Percentiles rank a stretch among this genome's conserved stretches.
phyloP scores from a whole-genome alignment of 768 basidiomycete genomes.

The Filobasidium floriforme region DNA sequence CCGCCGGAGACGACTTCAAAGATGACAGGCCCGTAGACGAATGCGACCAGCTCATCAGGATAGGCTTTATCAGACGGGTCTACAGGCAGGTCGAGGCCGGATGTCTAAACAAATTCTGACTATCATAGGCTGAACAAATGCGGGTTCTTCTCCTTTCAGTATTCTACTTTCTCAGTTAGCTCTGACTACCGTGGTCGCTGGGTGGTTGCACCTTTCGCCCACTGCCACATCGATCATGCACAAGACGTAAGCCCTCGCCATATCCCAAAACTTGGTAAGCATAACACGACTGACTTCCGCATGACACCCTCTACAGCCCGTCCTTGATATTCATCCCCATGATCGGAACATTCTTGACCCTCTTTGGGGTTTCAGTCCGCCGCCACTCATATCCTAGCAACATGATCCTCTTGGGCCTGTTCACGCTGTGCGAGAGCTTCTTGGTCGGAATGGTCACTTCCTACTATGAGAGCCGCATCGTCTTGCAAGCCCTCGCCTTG shows the following conservation, averaged over 20 bases:
- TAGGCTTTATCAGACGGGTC: conserved; percentile 72
- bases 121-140: no score
- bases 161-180: conserved; percentile 59
- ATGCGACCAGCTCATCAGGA: conserved; percentile 59
- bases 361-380: conserved; percentile 81
- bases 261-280: not conserved
- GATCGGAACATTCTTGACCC: conserved; percentile 64
- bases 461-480: conserved; percentile 41
- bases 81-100: no score
- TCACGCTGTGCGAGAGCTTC: conserved; percentile 85
- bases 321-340: conserved; percentile 52
- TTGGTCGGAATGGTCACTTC: conserved; percentile 75
- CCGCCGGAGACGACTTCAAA: conserved; percentile 80
- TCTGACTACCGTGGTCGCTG: conserved; percentile 71
- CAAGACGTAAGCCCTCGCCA: conserved; percentile 39
- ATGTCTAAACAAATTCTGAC: no score
- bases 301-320: conserved; percentile 42
- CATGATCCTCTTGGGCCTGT: conserved; percentile 70
- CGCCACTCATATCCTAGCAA: conserved; percentile 85
- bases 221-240: conserved; percentile 56
- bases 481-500: conserved; percentile 84
- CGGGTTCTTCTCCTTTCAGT: no score
- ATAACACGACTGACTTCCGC: conserved; percentile 42
- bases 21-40: conserved; percentile 34
- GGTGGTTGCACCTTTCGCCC: conserved; percentile 59